These are phyloP conservation scores for Fusarium brevicatenulatum DNA, from an alignment of 2,329 filamentous ascomycete genomes.

Conservation along the genomic window DNA sequence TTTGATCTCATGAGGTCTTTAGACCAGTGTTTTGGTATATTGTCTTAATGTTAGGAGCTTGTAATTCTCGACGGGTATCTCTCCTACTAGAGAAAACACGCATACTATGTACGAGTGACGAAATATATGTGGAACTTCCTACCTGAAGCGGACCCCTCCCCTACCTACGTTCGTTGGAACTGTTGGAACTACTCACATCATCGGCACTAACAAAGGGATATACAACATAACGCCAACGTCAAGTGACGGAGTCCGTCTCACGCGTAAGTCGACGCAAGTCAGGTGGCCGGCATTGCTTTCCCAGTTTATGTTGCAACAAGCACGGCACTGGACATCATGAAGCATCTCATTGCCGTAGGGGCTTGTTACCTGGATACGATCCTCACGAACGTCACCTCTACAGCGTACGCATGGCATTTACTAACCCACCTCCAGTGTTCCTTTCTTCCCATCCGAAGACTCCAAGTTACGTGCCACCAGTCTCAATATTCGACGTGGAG, in stretches of 20 bases:
- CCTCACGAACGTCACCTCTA: slow-evolving; percentile 61
- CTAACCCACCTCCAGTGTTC: slow-evolving; percentile 60
- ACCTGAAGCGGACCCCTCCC: slow-evolving; percentile 3
- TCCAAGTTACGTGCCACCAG: slow-evolving; percentile 74
- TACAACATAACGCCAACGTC: background rate
- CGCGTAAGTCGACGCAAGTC: background rate
- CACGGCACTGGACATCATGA: slow-evolving; percentile 49
- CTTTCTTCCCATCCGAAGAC: slow-evolving; percentile 75
- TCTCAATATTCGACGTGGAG: slow-evolving; percentile 70
- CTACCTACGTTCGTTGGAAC: background rate
- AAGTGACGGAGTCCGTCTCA: background rate
- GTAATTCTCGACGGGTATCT: background rate
- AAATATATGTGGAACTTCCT: slow-evolving; percentile 23
- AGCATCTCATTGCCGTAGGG: slow-evolving; percentile 71
- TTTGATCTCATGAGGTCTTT: background rate
- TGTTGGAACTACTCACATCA: background rate
- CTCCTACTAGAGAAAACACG: background rate
- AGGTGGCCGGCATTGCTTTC: background rate
- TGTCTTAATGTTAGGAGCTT: background rate
- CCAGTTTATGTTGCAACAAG: background rate
- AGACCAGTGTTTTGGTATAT: background rate
- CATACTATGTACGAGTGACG: slow-evolving; percentile 3
- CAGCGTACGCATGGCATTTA: background rate
- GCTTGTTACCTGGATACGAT: slow-evolving; percentile 79
- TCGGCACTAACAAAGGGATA: background rate